These are phyloP conservation scores for Spathaspora sp. DNA, from an alignment of 1,139 yeast species.

Conservation along the genomic window DNA sequence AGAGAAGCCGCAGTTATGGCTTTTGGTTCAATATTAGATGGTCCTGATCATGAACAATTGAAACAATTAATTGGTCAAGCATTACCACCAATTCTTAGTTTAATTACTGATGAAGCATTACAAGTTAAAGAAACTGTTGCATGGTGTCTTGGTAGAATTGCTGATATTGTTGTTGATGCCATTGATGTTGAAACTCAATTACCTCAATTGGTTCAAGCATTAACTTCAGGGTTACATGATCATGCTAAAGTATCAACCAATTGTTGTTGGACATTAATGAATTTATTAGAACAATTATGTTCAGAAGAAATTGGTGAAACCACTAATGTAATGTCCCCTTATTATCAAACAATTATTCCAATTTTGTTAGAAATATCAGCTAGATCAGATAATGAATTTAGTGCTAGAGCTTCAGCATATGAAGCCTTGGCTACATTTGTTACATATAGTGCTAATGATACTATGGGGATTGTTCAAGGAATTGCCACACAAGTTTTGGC, in stretches of 20 bases:
- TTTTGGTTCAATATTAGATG: constrained; percentile 93
- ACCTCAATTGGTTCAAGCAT: constrained; percentile 69
- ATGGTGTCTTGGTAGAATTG: constrained; percentile 97
- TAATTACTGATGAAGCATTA: constrained; percentile 70
- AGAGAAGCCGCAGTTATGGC: constrained; percentile 99
- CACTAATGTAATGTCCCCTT: constrained; percentile 69
- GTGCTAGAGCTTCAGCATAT: constrained; percentile 93
- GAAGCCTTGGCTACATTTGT: constrained; percentile 89
- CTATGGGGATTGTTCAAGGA: constrained; percentile 64
- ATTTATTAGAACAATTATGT: constrained; percentile 81
- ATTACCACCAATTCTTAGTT: constrained; percentile 66
- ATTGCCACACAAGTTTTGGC: constrained; percentile 74
- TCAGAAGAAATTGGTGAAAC: constrained; percentile 53
- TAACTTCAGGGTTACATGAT: constrained; percentile 76
- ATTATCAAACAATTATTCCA: constrained; percentile 67
- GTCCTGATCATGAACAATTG: constrained; percentile 79
- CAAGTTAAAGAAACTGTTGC: constrained; percentile 97
- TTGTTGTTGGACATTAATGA: constrained; percentile 96
- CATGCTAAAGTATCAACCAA: constrained; percentile 92
- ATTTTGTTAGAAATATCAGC: constrained; percentile 67
- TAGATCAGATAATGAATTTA: constrained; percentile 76
- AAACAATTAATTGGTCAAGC: constrained; percentile 75
- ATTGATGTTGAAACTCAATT: constrained; percentile 65
- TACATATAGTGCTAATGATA: constrained; percentile 68
- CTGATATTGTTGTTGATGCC: constrained; percentile 81